phyloP scores from a whole-genome alignment of 2,329 filamentous ascomycete species.

The Penicillium sp. region DNA sequence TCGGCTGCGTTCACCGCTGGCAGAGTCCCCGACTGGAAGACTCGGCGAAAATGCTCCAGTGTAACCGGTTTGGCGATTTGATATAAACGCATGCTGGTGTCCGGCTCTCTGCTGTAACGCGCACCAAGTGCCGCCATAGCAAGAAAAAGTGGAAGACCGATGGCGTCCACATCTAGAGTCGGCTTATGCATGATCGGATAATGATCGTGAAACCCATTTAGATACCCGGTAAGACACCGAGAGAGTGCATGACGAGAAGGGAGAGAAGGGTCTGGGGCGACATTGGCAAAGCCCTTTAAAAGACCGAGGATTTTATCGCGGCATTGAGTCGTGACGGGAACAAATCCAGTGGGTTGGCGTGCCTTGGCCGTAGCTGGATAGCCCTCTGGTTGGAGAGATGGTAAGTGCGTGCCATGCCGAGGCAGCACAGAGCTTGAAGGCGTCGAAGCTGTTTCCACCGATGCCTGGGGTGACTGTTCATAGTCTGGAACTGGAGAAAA shows the following conservation, averaged over 20 bases:
- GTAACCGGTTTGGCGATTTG: slow-evolving; percentile 37
- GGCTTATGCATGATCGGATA: slow-evolving; percentile 40
- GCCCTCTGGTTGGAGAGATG: slow-evolving; percentile 38
- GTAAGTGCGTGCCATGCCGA: slow-evolving; percentile 37
- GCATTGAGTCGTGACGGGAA: slow-evolving; percentile 37
- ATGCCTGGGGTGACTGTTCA: slow-evolving; percentile 21
- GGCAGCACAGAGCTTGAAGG: slow-evolving; percentile 37
- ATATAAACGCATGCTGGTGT: slow-evolving; percentile 37
- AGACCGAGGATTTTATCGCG: slow-evolving; percentile 31
- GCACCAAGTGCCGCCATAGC: slow-evolving; percentile 39
- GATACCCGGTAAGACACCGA: slow-evolving; percentile 37
- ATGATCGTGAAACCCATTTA: slow-evolving; percentile 39
- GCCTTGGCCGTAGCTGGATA: slow-evolving; percentile 29
- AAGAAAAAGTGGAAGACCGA: slow-evolving; percentile 32
- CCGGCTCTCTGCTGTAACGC: slow-evolving; percentile 38
- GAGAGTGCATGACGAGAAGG: slow-evolving; percentile 40
- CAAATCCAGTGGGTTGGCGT: slow-evolving; percentile 32
- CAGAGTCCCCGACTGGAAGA: slow-evolving; percentile 29
- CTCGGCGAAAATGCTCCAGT: slow-evolving; percentile 35
- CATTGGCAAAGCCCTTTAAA: slow-evolving; percentile 32
- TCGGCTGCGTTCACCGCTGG: slow-evolving; percentile 18
- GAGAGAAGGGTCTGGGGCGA: slow-evolving; percentile 30
- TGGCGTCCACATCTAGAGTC: slow-evolving; percentile 31
- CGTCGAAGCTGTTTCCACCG: slow-evolving; percentile 21
- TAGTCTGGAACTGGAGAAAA: slow-evolving; percentile 33